phyloP scores from a whole-genome alignment of 257 asterid species.

The Henckelia pumila region DNA sequence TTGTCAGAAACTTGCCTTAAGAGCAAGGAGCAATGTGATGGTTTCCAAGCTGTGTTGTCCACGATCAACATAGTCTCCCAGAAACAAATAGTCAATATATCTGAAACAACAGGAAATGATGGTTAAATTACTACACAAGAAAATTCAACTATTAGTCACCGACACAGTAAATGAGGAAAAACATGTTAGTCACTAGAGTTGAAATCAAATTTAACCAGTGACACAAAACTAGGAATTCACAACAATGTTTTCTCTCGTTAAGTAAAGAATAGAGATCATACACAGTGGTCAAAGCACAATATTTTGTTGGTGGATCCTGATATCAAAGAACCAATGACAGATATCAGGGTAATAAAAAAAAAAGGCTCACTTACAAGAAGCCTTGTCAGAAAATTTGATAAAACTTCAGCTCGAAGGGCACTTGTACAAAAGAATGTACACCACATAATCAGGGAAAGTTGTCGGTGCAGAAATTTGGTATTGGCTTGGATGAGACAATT shows the following conservation, averaged over 20 bases:
- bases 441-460: background rate
- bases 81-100: slow-evolving; percentile 90
- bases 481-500: slow-evolving; percentile 3
- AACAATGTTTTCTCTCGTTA: background rate
- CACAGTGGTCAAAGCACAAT: slow-evolving; percentile 5
- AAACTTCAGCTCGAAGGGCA: background rate
- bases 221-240: background rate
- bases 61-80: slow-evolving; percentile 99
- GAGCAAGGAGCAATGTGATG: slow-evolving; percentile 92
- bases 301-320: background rate
- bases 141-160: slow-evolving; percentile 9
- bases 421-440: background rate
- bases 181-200: background rate
- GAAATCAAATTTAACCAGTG: background rate
- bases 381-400: background rate
- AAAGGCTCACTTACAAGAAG: background rate
- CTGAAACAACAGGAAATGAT: slow-evolving; percentile 49
- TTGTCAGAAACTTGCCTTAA: slow-evolving; percentile 58
- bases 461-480: background rate
- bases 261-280: background rate
- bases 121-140: slow-evolving; percentile 12
- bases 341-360: background rate
- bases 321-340: background rate
- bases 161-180: slow-evolving; percentile 10
- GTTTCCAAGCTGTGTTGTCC: slow-evolving; percentile 99